Conservation (phyloP, 164 flowering plant species). For the Tinospora cordifolia region DNA sequence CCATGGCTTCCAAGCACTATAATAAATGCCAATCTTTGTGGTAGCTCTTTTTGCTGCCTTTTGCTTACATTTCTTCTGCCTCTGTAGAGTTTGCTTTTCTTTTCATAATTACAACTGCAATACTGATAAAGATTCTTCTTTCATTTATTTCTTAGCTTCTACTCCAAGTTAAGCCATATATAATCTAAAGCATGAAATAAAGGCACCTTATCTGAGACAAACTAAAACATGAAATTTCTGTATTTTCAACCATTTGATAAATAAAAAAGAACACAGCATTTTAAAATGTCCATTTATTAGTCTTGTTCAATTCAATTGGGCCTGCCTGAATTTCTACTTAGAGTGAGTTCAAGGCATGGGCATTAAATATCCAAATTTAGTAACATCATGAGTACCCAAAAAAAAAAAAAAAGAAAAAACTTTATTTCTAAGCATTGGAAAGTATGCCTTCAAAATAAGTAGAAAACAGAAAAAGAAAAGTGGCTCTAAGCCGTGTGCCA, state of each 20-base stretch:
- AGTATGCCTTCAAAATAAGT: neutral
- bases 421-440: neutral
- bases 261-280: no score
- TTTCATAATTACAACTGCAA: conserved; percentile 20
- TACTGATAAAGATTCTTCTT: conserved; percentile 7
- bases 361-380: no score
- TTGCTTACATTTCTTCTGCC: conserved; percentile 15
- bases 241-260: no score
- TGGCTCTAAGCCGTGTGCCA: neutral
- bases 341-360: no score
- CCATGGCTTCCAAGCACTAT: conserved; percentile 30
- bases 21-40: conserved; percentile 29
- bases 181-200: neutral
- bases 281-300: no score
- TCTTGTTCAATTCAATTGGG: no score
- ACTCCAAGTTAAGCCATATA: conserved; percentile 8
- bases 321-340: no score
- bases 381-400: no score
- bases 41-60: conserved; percentile 28
- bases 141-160: conserved; percentile 12
- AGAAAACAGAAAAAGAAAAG: neutral
- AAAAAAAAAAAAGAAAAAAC: neutral
- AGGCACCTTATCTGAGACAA: no score
- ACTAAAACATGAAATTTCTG: no score
- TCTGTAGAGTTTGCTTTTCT: conserved; percentile 1